Percentiles rank a stretch among this genome's conserved stretches.
Evolutionary conservation across 495 filamentous ascomycete species (phyloP).

Genomic region (Neurospora cerealis): DNA sequence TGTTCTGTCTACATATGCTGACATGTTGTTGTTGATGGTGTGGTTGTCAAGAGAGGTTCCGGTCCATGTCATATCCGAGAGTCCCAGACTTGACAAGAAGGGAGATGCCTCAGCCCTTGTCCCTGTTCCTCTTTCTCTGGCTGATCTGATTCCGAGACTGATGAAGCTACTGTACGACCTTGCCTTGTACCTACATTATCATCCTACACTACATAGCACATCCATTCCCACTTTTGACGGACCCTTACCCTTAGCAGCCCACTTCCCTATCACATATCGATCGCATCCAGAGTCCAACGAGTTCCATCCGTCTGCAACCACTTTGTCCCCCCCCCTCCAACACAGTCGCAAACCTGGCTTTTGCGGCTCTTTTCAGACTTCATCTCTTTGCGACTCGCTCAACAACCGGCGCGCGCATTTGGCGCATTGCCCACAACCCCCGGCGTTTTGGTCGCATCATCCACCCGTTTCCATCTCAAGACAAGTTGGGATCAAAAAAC

Average conservation of each 20-base stretch:
- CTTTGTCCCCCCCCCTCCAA: background rate
- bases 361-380: background rate
- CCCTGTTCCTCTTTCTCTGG: background rate
- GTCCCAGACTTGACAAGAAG: background rate
- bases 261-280: background rate
- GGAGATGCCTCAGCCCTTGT: background rate
- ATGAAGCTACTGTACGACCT: background rate
- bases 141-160: background rate
- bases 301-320: background rate
- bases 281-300: background rate
- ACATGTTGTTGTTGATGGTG: background rate
- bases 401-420: background rate
- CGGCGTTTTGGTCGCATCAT: background rate
- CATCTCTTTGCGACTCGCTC: background rate
- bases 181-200: background rate
- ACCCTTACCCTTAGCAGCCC: background rate
- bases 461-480: background rate
- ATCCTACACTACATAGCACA: background rate
- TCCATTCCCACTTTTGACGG: background rate
- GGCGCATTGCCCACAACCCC: background rate
- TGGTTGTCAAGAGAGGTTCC: background rate
- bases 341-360: background rate
- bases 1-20: background rate
- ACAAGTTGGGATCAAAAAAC: background rate
- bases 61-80: background rate